phyloP scores from a whole-genome alignment of 345 rosid genomes.

The Eucalyptus globulus region DNA sequence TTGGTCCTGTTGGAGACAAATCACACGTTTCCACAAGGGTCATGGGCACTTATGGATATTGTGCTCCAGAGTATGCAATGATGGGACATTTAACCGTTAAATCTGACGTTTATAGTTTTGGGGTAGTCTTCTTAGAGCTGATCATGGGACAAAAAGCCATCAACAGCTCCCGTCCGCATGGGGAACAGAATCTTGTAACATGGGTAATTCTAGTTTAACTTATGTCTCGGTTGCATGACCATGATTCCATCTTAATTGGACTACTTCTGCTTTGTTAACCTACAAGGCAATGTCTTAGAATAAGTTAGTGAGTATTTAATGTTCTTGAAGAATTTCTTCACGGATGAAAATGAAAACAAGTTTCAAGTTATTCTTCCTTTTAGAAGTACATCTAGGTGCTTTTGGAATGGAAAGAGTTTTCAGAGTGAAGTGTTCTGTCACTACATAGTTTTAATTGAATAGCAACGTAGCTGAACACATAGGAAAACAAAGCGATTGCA shows the following conservation, averaged over 20 bases:
- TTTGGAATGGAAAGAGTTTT: background rate
- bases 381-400: background rate
- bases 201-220: conserved; percentile 32
- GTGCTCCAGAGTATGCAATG: conserved; percentile 94
- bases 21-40: conserved; percentile 96
- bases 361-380: background rate
- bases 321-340: background rate
- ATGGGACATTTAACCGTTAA: conserved; percentile 88
- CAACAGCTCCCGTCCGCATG: conserved; percentile 61
- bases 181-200: conserved; percentile 84
- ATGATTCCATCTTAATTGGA: background rate
- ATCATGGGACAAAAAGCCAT: conserved; percentile 87
- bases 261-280: background rate
- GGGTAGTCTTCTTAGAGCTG: conserved; percentile 82
- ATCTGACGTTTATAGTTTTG: conserved; percentile 86
- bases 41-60: conserved; percentile 88
- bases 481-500: background rate
- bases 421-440: background rate
- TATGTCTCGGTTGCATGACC: background rate
- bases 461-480: background rate
- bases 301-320: background rate
- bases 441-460: background rate
- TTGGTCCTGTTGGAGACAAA: conserved; percentile 88
- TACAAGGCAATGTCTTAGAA: background rate
- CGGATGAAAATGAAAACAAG: background rate